Evolutionary conservation across 345 rosid genomes (phyloP), one percentile per base, ranked within the genome.

Genomic region (Sisymbrium altissimum): DNA sequence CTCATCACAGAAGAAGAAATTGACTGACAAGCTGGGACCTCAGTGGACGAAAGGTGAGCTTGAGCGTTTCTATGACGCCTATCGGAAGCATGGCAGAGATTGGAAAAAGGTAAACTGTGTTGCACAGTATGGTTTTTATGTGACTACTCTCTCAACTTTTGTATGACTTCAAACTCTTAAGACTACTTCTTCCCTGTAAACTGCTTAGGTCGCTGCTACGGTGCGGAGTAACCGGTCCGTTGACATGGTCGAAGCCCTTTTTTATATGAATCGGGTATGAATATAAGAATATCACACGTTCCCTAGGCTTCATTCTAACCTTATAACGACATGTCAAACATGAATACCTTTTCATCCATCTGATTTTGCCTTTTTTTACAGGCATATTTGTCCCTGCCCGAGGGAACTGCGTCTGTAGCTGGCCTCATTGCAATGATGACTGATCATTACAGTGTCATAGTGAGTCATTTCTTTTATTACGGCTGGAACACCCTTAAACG

Each of bases 401-500:
- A 92, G 77, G 98, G 97, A 79, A 88, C 76, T 18, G 95, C 97
- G 29, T 92, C 99, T 39, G 92, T 90, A 36, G 84, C 85, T 74
- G 99, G 99, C 71, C 89, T 92, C 68, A 79, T 88, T 75, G 99
- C 99, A 58, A 92, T 92, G 99, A 88, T 96, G 98, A 89, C 91
- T 2, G 99, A 92, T 82, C 97, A 96, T 74, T 92, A 92, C 78
- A 85, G 77, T 69, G 86, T 85, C 77, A 60, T 89, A 84, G 99
- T 96, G 83, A 73, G 91, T 38, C 9, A 29, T 66, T 49, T 65
- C 9, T 57, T 57, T 65, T 32, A 21, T 49, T 21, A 48, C 23
- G n/a, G 64, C 57, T 58, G 43, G 44, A 25, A 9, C 17, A 29
- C 59, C 59, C 9, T 48, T 50, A 2, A 50, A 67, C 0, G 52